Percentiles rank a stretch among this genome's conserved stretches.
Conservation (phyloP, 345 rosid genomes). For the Geranium brycei region DNA sequence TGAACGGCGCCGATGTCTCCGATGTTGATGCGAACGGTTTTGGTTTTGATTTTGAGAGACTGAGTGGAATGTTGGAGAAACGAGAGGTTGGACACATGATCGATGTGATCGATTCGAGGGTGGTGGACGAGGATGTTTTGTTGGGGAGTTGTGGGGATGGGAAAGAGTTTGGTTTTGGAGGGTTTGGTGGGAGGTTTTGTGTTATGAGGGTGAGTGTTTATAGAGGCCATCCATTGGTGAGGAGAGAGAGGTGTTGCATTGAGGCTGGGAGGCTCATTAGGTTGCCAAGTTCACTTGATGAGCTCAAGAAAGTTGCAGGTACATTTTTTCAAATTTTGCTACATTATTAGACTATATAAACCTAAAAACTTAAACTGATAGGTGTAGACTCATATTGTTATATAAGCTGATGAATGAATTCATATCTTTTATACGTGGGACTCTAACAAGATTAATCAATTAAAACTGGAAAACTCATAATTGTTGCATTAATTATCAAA, state of each 20-base stretch:
- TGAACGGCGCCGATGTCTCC: slow-evolving; percentile 58
- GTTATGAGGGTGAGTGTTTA: slow-evolving; percentile 51
- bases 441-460: too few species aligned
- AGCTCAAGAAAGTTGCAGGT: slow-evolving; percentile 77
- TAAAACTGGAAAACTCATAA: too few species aligned
- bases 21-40: slow-evolving; percentile 8
- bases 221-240: slow-evolving; percentile 31
- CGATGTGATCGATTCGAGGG: slow-evolving; percentile 11
- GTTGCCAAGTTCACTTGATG: slow-evolving; percentile 52
- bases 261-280: slow-evolving; percentile 55
- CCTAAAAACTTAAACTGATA: too few species aligned
- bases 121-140: slow-evolving; percentile 14
- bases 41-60: slow-evolving; percentile 12
- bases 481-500: too few species aligned
- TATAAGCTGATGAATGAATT: too few species aligned
- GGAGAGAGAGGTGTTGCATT: slow-evolving; percentile 3
- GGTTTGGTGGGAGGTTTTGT: not conserved
- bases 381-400: too few species aligned
- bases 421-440: too few species aligned
- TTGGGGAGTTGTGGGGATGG: slow-evolving; percentile 14
- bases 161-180: slow-evolving; percentile 9
- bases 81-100: slow-evolving; percentile 35
- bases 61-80: slow-evolving; percentile 31
- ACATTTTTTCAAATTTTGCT: not conserved
- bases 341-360: too few species aligned